These are phyloP conservation scores for Blastocystis sp. DNA, from an alignment of 352 stramenopile species.

Conservation along the genomic window DNA sequence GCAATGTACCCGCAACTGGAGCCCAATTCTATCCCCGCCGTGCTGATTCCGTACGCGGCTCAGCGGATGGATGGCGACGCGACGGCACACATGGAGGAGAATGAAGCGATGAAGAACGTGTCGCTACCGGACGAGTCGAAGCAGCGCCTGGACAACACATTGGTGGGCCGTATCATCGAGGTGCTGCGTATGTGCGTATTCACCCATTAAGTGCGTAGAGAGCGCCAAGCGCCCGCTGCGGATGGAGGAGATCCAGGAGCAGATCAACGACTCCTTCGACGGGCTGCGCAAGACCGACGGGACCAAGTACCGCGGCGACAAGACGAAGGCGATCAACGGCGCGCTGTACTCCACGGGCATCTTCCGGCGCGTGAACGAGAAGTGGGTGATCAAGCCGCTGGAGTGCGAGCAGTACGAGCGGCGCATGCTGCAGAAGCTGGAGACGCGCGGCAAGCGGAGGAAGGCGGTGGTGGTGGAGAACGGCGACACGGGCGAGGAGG, in stretches of 20 bases:
- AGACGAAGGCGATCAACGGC: constrained; percentile 57
- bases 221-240: constrained; percentile 2
- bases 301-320: constrained; percentile 66
- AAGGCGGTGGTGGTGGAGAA: neutral
- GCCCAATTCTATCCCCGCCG: neutral
- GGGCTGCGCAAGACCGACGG: constrained; percentile 56
- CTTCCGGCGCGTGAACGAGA: constrained; percentile 44
- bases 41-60: constrained; percentile 33
- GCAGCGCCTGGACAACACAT: constrained; percentile 36
- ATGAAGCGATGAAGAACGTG: constrained; percentile 5
- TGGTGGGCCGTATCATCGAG: constrained; percentile 46
- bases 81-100: neutral
- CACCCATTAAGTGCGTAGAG: neutral
- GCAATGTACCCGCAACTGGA: constrained; percentile 50
- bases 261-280: constrained; percentile 56
- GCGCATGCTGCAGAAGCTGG: constrained; percentile 44
- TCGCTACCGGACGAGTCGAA: neutral
- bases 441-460: neutral
- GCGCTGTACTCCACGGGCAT: constrained; percentile 65
- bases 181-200: constrained; percentile 5
- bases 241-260: constrained; percentile 41
- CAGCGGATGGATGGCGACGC: constrained; percentile 42
- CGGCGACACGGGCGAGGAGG: neutral
- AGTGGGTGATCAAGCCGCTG: constrained; percentile 23
- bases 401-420: constrained; percentile 46